These are phyloP conservation scores for Ambrosiella beaveri DNA, from an alignment of 2,329 filamentous ascomycete genomes.

Conservation along the genomic window DNA sequence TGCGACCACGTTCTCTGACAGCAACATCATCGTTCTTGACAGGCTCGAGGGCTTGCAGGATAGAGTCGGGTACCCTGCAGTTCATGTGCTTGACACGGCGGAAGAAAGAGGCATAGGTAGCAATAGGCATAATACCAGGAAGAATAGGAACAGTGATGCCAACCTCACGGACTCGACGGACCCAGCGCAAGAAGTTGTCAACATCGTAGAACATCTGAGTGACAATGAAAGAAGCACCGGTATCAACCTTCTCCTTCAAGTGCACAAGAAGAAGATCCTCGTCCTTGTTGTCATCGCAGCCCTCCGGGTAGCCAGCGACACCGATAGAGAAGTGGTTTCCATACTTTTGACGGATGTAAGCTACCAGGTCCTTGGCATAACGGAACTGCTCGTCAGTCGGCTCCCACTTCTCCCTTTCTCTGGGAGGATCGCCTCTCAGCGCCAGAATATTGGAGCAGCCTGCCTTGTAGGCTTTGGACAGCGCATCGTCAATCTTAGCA, in stretches of 20 bases:
- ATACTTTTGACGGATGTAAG: slow-evolving; percentile 62
- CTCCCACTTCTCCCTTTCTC: slow-evolving; percentile 88
- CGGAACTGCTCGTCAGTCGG: slow-evolving; percentile 72
- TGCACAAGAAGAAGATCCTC: slow-evolving; percentile 75
- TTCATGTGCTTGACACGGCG: slow-evolving; percentile 83
- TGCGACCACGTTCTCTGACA: slow-evolving; percentile 77
- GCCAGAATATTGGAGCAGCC: slow-evolving; percentile 97
- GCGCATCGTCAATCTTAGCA: slow-evolving; percentile 76
- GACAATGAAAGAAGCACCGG: slow-evolving; percentile 81
- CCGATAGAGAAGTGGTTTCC: slow-evolving; percentile 77
- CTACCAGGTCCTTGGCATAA: slow-evolving; percentile 82
- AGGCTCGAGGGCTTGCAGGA: slow-evolving; percentile 69
- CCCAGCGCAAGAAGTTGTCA: slow-evolving; percentile 88
- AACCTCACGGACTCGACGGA: slow-evolving; percentile 63
- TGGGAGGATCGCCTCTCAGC: slow-evolving; percentile 77
- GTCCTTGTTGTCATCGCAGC: slow-evolving; percentile 81
- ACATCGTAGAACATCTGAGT: slow-evolving; percentile 99
- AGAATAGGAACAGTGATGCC: slow-evolving; percentile 75
- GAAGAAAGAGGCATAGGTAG: slow-evolving; percentile 84
- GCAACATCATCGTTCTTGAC: slow-evolving; percentile 94
- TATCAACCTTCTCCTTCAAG: slow-evolving; percentile 92
- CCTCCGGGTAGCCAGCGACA: slow-evolving; percentile 91
- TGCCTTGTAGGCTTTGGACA: slow-evolving; percentile 76
- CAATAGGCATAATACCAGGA: slow-evolving; percentile 75
- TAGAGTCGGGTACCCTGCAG: slow-evolving; percentile 62